phyloP scores from a whole-genome alignment of 1,139 yeast species.

The Yamadazyma friedrichii region DNA sequence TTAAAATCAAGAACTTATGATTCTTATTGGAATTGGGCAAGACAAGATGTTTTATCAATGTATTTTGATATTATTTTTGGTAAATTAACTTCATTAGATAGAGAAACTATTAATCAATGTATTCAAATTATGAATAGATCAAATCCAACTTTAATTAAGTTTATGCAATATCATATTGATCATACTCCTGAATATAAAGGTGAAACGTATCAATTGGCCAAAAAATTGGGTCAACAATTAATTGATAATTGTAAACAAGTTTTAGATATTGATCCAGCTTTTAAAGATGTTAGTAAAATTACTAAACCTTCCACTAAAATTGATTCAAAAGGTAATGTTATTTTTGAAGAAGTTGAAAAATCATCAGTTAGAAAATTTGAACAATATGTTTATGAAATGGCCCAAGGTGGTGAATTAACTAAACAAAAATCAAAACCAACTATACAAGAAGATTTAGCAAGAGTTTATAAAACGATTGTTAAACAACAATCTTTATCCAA shows the following conservation, averaged over 20 bases:
- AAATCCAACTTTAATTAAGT: conserved; percentile 87
- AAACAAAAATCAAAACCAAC: conserved; percentile 61
- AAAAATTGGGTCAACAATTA: conserved; percentile 86
- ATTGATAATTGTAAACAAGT: conserved; percentile 95
- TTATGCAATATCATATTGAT: conserved; percentile 96
- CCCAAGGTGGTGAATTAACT: conserved; percentile 88
- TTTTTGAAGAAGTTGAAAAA: conserved; percentile 81
- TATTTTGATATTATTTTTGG: conserved; percentile 96
- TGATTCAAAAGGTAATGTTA: conserved; percentile 83
- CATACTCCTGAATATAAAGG: conserved; percentile 89
- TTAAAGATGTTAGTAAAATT: conserved; percentile 90
- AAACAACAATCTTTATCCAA: conserved; percentile 64
- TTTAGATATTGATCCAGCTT: conserved; percentile 78
- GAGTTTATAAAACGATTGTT: conserved; percentile 78
- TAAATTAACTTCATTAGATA: conserved; percentile 81
- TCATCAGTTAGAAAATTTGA: conserved; percentile 92
- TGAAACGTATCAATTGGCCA: conserved; percentile 84
- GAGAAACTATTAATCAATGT: conserved; percentile 95
- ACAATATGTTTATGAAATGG: conserved; percentile 95
- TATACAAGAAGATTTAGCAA: conserved; percentile 78
- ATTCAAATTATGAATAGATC: conserved; percentile 97
- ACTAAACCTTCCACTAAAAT: conserved; percentile 93
- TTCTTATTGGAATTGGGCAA: conserved; percentile 99
- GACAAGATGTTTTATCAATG: conserved; percentile 93
- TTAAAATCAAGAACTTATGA: conserved; percentile 95